phyloP scores from a whole-genome alignment of 495 filamentous ascomycete genomes.

The Pseudevernia furfuracea region DNA sequence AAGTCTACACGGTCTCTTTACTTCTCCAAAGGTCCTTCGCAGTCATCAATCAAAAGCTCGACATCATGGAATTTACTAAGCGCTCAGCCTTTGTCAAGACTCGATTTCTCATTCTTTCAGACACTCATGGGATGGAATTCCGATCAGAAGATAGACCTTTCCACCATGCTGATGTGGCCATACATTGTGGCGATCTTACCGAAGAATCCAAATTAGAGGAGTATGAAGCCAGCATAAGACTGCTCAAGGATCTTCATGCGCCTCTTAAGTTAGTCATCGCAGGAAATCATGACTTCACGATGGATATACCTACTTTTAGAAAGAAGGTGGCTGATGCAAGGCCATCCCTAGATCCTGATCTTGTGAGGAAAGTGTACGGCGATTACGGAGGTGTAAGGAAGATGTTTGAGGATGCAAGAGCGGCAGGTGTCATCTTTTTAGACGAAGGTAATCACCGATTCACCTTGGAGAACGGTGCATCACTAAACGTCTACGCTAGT shows the following conservation, averaged over 20 bases:
- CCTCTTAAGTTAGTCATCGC: conserved; percentile 66
- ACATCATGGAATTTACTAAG: conserved; percentile 5
- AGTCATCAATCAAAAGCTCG: neutral
- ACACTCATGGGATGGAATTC: conserved; percentile 44
- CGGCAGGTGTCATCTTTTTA: conserved; percentile 48
- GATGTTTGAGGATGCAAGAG: conserved; percentile 30
- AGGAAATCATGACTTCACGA: conserved; percentile 62
- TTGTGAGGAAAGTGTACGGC: conserved; percentile 31
- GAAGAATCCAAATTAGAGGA: conserved; percentile 48
- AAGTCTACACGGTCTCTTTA: no score
- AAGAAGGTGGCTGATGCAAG: conserved; percentile 30
- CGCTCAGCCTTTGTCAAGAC: conserved; percentile 31
- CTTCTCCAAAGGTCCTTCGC: neutral
- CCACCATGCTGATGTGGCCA: conserved; percentile 49
- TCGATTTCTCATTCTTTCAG: conserved; percentile 48
- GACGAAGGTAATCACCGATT: conserved; percentile 55
- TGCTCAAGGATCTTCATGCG: conserved; percentile 47
- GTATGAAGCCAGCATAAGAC: conserved; percentile 40
- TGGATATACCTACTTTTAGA: conserved; percentile 42
- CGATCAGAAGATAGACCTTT: conserved; percentile 24
- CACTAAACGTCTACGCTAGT: conserved; percentile 55
- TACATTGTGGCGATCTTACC: conserved; percentile 67
- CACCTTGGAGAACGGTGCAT: conserved; percentile 47
- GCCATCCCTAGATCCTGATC: conserved; percentile 25
- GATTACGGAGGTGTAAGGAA: conserved; percentile 28